Base-by-base conservation (phyloP, 805 yeast species). In the Candida easanensis region DNA sequence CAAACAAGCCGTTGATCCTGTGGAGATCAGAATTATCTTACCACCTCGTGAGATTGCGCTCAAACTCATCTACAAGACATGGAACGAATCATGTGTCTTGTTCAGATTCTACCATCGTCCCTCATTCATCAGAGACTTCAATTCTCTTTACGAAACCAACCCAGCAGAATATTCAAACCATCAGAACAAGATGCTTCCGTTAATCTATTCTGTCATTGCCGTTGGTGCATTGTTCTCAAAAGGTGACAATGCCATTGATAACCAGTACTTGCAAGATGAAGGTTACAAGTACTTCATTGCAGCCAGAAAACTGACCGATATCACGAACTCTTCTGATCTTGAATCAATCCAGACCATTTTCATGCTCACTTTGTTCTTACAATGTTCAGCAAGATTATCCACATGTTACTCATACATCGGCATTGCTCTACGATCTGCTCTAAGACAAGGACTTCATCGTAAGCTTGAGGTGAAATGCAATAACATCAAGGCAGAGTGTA, bases 321-420 rank as follows among this genome's bases (percentile, higher is more conserved):
- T 88, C 42, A 86, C 95, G 4, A 89, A 88, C 61, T 87, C 90
- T 2, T 76, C 89, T 14, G 95, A 88, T 60, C 72, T 87, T 16
- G 81, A 80, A 53, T 82, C 93, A 10, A 87, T 88, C 48, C 96
- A 89, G 64, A 82, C 96, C 0, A 80, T 88, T 31, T 84, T 88
- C 26, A 84, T 89, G 91, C 70, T 89, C 71, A 83, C 88, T 33
- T 72, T 89, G 50, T 89, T 88, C 61, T 68, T 90, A 41, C 97
- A 89, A 63, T 88, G 95, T 59, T 84, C 95, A 2, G 96, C 97
- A 0, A 71, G 96, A 44, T 68, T 89, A 41, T 84, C 95, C 0
- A 88, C 96, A 0, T 89, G 97, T 63, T 89, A 89, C 62, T 82
- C 95, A 0, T 89, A 88, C 62, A 86, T 89, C 50, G 97, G 97